Evolutionary conservation across 176 grass and related monocot genomes (phyloP).

Genomic region (Eragrostis nindensis): DNA sequence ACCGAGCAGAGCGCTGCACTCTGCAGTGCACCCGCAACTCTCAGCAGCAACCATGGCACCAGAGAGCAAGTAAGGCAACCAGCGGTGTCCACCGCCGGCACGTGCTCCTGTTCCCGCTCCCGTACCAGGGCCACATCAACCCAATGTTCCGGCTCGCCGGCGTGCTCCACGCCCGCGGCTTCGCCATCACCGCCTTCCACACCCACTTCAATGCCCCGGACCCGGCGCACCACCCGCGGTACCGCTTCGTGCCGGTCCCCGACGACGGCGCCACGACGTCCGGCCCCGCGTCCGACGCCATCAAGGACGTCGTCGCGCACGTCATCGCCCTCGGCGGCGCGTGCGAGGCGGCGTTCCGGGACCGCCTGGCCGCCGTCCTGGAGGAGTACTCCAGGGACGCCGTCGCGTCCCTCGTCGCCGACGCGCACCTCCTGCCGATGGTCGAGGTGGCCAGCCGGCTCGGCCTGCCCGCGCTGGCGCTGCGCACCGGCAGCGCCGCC

Average conservation of each 20-base stretch:
- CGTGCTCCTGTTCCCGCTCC: constrained; percentile 53
- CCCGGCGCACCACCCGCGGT: background rate
- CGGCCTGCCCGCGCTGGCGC: constrained; percentile 31
- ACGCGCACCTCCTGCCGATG: constrained; percentile 25
- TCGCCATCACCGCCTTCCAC: background rate
- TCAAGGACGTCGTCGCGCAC: constrained; percentile 1
- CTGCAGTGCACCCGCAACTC: no score
- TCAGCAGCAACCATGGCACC: no score
- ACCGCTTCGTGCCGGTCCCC: no score
- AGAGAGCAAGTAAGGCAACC: no score
- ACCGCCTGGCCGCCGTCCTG: constrained; percentile 9
- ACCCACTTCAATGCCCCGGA: background rate
- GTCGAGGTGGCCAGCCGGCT: constrained; percentile 29
- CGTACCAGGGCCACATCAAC: constrained; percentile 62
- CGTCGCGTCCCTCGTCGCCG: constrained; percentile 44
- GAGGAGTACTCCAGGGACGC: constrained; percentile 27
- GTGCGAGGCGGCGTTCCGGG: constrained; percentile 32
- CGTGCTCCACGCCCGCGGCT: background rate
- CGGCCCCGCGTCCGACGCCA: no score
- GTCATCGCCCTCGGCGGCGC: constrained; percentile 15
- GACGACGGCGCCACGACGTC: no score
- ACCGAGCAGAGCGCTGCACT: no score
- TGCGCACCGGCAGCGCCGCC: constrained; percentile 52
- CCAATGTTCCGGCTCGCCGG: constrained; percentile 60
- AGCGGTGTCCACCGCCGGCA: no score